phyloP scores from a whole-genome alignment of 2,329 filamentous ascomycete species.

The Cercospora beticola region DNA sequence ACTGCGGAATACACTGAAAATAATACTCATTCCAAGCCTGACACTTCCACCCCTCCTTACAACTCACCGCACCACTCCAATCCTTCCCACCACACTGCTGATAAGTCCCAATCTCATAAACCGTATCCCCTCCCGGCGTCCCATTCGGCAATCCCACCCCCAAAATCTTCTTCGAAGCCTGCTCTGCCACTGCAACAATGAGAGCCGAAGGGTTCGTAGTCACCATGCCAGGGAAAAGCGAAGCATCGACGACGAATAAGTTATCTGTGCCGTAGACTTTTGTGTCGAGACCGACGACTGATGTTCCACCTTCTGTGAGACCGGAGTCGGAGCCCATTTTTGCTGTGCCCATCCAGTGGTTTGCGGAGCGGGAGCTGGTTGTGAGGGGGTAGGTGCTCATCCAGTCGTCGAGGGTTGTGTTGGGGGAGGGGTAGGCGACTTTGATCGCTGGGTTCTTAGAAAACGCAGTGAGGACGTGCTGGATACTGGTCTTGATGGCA shows the following conservation, averaged over 20 bases:
- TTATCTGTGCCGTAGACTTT: conserved; percentile 63
- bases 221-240: conserved; percentile 67
- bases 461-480: conserved; percentile 59
- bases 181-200: conserved; percentile 64
- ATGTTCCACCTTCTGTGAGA: conserved; percentile 44
- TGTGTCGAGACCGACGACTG: conserved; percentile 53
- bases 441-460: conserved; percentile 55
- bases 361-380: conserved; percentile 42
- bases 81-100: neutral
- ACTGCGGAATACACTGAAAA: conserved; percentile 2
- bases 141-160: conserved; percentile 34
- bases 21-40: conserved; percentile 2
- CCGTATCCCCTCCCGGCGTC: neutral
- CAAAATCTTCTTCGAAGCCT: conserved; percentile 55
- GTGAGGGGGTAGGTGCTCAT: conserved; percentile 49
- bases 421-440: conserved; percentile 56
- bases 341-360: conserved; percentile 48
- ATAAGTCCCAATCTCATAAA: neutral
- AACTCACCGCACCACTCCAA: neutral
- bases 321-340: conserved; percentile 48
- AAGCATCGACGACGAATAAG: conserved; percentile 66
- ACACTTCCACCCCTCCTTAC: neutral
- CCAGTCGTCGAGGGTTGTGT: conserved; percentile 56
- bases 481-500: conserved; percentile 64
- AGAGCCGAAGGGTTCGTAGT: conserved; percentile 67